Percentiles rank a stretch among this genome's conserved stretches.
These are phyloP conservation scores for Sutorius australiensis DNA, from an alignment of 768 basidiomycete species.

Conservation along the genomic window DNA sequence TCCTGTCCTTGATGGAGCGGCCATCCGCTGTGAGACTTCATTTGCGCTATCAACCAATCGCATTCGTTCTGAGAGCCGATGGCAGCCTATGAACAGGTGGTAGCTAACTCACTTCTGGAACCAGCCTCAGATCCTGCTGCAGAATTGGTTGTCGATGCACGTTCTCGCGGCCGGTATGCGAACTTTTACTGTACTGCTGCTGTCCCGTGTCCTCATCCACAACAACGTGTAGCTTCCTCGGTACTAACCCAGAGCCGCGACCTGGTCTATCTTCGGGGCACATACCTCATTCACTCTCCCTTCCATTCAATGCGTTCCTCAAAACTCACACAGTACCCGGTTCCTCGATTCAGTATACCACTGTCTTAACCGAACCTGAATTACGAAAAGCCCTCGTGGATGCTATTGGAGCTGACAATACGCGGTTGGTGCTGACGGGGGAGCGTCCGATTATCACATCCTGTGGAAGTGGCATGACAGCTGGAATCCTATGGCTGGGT, in stretches of 20 bases:
- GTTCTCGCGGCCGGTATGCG: constrained; percentile 72
- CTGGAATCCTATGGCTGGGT: constrained; percentile 91
- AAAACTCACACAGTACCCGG: constrained; percentile 33
- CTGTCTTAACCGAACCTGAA: constrained; percentile 53
- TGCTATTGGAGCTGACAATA: constrained; percentile 57
- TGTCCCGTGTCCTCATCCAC: constrained; percentile 2
- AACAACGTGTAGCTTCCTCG: constrained; percentile 58
- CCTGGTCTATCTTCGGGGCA: constrained; percentile 87
- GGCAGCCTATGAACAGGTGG: constrained; percentile 78
- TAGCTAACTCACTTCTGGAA: constrained; percentile 57
- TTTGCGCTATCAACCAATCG: constrained; percentile 32
- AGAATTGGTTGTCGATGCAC: constrained; percentile 84
- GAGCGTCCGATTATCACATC: constrained; percentile 61
- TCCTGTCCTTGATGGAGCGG: constrained; percentile 48
- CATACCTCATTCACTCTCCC: constrained; percentile 80
- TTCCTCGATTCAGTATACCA: constrained; percentile 49
- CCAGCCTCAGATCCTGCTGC: constrained; percentile 41
- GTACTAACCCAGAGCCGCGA: constrained; percentile 84
- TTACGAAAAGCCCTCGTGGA: constrained; percentile 57
- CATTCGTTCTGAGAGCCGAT: constrained; percentile 11
- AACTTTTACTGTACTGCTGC: background rate
- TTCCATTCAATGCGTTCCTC: constrained; percentile 81
- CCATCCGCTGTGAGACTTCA: constrained; percentile 42
- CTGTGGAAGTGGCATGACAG: constrained; percentile 99
- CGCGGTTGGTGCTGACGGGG: constrained; percentile 57